Base-by-base conservation (phyloP, 139 green algal genomes). In the Chlorella sp. region DNA sequence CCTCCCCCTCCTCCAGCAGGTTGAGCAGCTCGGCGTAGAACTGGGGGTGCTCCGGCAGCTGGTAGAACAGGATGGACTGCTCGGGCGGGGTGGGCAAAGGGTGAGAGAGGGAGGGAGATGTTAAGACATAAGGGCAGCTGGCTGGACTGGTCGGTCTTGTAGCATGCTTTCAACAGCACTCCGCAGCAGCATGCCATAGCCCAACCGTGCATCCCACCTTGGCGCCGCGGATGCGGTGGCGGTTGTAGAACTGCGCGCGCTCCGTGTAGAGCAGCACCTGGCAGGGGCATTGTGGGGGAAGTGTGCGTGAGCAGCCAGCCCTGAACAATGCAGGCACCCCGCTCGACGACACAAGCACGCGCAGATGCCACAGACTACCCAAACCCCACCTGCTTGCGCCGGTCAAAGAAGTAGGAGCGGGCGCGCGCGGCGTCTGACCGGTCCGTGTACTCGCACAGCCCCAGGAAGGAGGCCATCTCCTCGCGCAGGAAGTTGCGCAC, bases 241-340 rank as follows among this genome's bases (percentile, higher is more conserved):
- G 87, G 84, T 96, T 84, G 90, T 99, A 99, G 79, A 99, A 99
- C 87, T 99, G 96, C 7, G 96, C 92, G 3, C 97, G 88, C 90
- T 99, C 97, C 5, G 95, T 99, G 90, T 97, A 97, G 28, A 99
- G 85, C 87, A 99, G 76, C n/a, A 99, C 65, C 19, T 90, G 90
- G 6, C 83, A 87, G 13, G 68, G 68, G 68, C 7, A 28, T 16
- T 1, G 67, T 5, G 34, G 34, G 30, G 64, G 64, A 20, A 65
- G 56, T 26, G 65, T 22, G 32, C 7, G 65, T n/a, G n/a, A n/a
- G n/a, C n/a, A n/a, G n/a, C n/a, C n/a, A n/a, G n/a, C n/a, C n/a
- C n/a, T n/a, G n/a, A n/a, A n/a, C n/a, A n/a, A n/a, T n/a, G n/a
- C n/a, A n/a, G n/a, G n/a, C n/a, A n/a, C n/a, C n/a, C n/a, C n/a